Evolutionary conservation across 179 eudicot genomes (phyloP).

Genomic region (Spinacia oleracea): DNA sequence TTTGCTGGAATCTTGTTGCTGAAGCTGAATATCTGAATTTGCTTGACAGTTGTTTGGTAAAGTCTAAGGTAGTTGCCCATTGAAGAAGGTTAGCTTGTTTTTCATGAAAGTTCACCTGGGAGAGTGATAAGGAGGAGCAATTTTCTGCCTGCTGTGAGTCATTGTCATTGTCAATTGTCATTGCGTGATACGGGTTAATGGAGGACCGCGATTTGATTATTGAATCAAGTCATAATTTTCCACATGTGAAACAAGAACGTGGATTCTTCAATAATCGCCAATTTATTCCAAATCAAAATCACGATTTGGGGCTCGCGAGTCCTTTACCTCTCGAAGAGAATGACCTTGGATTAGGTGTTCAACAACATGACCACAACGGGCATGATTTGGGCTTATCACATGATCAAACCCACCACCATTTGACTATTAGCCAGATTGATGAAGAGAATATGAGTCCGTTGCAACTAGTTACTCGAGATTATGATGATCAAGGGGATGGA

Average conservation of each 20-base stretch:
- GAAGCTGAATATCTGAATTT: conserved; percentile 4
- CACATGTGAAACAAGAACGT: conserved; percentile 34
- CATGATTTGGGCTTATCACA: conserved; percentile 28
- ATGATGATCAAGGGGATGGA: conserved; percentile 24
- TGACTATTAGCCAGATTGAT: conserved; percentile 38
- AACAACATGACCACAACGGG: conserved; percentile 22
- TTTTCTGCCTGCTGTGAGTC: background rate
- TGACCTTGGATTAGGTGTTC: conserved; percentile 23
- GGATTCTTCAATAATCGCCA: conserved; percentile 34
- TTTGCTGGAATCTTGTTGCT: conserved; percentile 10
- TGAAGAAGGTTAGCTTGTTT: background rate
- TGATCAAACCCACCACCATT: conserved; percentile 29
- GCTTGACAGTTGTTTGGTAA: background rate
- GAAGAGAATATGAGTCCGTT: conserved; percentile 29
- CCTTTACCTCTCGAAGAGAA: conserved; percentile 26
- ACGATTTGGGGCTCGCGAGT: conserved; percentile 29
- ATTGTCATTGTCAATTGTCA: background rate
- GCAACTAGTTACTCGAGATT: conserved; percentile 23
- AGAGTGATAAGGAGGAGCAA: conserved; percentile 5
- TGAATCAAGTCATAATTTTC: conserved; percentile 27
- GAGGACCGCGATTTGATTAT: conserved; percentile 31
- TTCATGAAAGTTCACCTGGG: background rate
- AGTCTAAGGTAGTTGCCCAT: background rate
- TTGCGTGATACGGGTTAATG: conserved; percentile 14
- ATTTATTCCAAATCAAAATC: conserved; percentile 32